These are phyloP conservation scores for Coffea eugenioides DNA, from an alignment of 257 asterid genomes.

Conservation along the genomic window DNA sequence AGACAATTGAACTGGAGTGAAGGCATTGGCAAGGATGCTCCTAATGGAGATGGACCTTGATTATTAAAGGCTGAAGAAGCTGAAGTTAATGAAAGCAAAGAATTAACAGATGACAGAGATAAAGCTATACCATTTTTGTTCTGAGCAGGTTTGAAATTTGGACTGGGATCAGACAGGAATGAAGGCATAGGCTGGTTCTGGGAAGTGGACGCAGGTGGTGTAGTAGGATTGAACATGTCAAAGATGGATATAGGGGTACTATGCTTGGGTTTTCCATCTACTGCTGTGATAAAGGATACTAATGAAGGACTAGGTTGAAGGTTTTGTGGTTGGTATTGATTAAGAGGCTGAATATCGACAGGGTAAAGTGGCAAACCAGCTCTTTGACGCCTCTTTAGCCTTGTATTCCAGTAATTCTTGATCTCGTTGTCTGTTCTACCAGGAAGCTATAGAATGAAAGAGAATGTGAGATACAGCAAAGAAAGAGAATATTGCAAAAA, in stretches of 20 bases:
- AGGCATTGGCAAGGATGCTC: constrained; percentile 20
- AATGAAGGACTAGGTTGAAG: constrained; percentile 14
- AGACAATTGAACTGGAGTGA: constrained; percentile 26
- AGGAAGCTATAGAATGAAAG: constrained; percentile 42
- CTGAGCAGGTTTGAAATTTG: constrained; percentile 25
- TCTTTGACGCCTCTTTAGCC: constrained; percentile 58
- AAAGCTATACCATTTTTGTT: constrained; percentile 33
- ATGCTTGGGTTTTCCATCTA: constrained; percentile 18
- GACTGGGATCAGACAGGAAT: constrained; percentile 9
- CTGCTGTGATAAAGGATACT: constrained; percentile 26
- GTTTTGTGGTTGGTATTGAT: constrained; percentile 12
- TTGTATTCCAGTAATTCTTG: constrained; percentile 78
- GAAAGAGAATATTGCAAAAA: background rate
- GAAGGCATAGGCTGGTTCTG: background rate
- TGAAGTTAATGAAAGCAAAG: constrained; percentile 17
- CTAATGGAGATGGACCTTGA: constrained; percentile 12
- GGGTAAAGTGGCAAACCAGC: constrained; percentile 69
- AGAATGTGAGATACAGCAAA: background rate
- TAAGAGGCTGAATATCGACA: constrained; percentile 24
- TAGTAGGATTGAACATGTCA: constrained; percentile 25
- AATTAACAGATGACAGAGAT: constrained; percentile 30
- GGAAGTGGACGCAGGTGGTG: constrained; percentile 7
- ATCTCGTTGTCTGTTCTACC: constrained; percentile 77
- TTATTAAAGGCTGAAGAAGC: constrained; percentile 15
- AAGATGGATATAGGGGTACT: constrained; percentile 17